Evolutionary conservation across 768 basidiomycete species (phyloP).

Genomic region (Suillus hirtellus): DNA sequence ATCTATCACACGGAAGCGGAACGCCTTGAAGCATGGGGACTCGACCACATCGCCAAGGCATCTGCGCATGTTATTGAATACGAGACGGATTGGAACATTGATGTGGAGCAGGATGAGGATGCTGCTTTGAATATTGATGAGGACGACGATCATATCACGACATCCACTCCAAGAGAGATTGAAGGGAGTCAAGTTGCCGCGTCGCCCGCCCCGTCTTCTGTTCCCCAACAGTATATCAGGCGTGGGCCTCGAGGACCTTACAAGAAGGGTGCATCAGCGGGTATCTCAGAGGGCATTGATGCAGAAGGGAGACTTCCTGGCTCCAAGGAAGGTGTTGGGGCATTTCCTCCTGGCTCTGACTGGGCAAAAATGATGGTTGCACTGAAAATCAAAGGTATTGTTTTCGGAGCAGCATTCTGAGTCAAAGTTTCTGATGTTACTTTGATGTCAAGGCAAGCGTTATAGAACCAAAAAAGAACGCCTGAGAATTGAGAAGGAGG

Average conservation of each 20-base stretch:
- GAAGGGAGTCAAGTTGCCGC: conserved; percentile 44
- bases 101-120: conserved; percentile 65
- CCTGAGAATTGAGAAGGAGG: conserved; percentile 72
- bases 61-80: conserved; percentile 76
- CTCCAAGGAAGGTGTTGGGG: conserved; percentile 71
- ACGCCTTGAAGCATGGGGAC: conserved; percentile 64
- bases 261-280: conserved; percentile 47
- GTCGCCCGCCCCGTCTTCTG: conserved; percentile 47
- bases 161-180: conserved; percentile 45
- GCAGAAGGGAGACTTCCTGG: conserved; percentile 74
- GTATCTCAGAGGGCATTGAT: conserved; percentile 53
- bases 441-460: conserved; percentile 54
- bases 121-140: conserved; percentile 39
- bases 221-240: conserved; percentile 31
- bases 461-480: conserved; percentile 84
- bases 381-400: conserved; percentile 71
- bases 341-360: conserved; percentile 69
- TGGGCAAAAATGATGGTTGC: conserved; percentile 73
- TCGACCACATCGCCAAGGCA: conserved; percentile 73
- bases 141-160: conserved; percentile 19
- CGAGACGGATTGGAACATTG: conserved; percentile 84
- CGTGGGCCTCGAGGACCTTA: conserved; percentile 55
- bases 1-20: conserved; percentile 78
- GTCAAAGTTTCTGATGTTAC: conserved; percentile 2
- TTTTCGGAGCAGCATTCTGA: not conserved